Conservation (phyloP, 1,284 basidiomycete genomes). For the Pascua sp. region DNA sequence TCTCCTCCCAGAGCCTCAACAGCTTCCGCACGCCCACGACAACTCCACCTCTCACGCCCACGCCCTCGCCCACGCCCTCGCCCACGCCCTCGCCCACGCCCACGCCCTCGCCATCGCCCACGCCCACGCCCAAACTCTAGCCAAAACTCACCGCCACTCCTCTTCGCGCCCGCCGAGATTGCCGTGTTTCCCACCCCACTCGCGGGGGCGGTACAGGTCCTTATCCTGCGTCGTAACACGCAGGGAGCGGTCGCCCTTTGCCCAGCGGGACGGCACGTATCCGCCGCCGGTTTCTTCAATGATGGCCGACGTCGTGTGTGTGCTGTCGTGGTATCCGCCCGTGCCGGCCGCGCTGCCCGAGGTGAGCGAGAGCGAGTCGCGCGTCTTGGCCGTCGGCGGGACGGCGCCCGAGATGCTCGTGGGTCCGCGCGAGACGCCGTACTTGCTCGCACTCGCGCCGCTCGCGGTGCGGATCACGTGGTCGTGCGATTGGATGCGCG, state of each 20-base stretch:
- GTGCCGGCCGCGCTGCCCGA: background rate
- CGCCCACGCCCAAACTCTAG: background rate
- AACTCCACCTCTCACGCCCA: too few relatives aligned
- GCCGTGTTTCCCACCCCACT: constrained; percentile 45
- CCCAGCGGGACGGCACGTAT: constrained; percentile 47
- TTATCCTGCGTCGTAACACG: constrained; percentile 41
- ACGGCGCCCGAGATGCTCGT: constrained; percentile 14
- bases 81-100: background rate
- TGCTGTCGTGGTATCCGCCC: constrained; percentile 2
- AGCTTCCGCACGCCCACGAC: too few relatives aligned
- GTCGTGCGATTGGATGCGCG: constrained; percentile 35
- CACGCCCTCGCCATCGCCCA: too few relatives aligned
- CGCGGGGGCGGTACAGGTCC: constrained; percentile 46
- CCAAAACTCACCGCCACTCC: constrained; percentile 46
- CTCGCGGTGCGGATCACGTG: constrained; percentile 18
- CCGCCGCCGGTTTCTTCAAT: constrained; percentile 41
- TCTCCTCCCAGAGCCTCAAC: too few relatives aligned
- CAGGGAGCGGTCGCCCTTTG: constrained; percentile 41
- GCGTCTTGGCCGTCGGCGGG: background rate
- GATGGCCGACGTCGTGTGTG: constrained; percentile 25
- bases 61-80: too few relatives aligned
- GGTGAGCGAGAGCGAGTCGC: background rate
- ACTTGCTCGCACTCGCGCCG: background rate
- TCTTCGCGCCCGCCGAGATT: constrained; percentile 37
- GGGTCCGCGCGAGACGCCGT: background rate